Evolutionary conservation across 2,329 filamentous ascomycete genomes (phyloP).

Genomic region (Magnaporthiopsis incrustans): DNA sequence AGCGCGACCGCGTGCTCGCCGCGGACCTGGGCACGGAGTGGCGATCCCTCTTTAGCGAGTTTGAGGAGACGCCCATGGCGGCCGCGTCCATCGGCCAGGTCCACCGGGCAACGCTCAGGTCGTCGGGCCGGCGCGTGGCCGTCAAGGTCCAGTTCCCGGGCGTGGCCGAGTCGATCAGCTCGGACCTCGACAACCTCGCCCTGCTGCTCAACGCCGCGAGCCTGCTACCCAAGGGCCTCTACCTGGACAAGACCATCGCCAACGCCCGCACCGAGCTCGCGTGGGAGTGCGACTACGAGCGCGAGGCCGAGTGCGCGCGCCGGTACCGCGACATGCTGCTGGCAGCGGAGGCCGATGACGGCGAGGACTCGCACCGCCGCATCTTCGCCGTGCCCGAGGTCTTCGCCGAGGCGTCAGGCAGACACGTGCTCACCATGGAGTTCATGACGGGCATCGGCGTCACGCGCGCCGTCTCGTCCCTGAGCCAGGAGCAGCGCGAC

Average conservation of each 20-base stretch:
- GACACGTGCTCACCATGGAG: slow-evolving; percentile 64
- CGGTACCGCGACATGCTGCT: slow-evolving; percentile 71
- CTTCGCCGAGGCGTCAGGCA: slow-evolving; percentile 16
- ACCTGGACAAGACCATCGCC: slow-evolving; percentile 93
- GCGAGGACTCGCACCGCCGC: slow-evolving; percentile 45
- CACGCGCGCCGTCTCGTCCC: slow-evolving; percentile 65
- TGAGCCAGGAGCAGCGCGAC: slow-evolving; percentile 78
- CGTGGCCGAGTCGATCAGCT: slow-evolving; percentile 91
- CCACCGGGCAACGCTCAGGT: slow-evolving; percentile 72
- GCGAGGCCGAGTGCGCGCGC: slow-evolving; percentile 74
- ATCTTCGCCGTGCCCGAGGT: slow-evolving; percentile 65
- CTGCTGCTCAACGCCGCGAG: slow-evolving; percentile 85
- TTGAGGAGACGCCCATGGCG: slow-evolving; percentile 87
- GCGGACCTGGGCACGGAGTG: slow-evolving; percentile 76
- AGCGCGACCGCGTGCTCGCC: slow-evolving; percentile 75
- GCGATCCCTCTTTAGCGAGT: slow-evolving; percentile 74
- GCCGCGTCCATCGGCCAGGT: slow-evolving; percentile 97
- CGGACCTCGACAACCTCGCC: slow-evolving; percentile 87
- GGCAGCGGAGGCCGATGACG: slow-evolving; percentile 17
- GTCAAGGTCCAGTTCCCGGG: slow-evolving; percentile 98
- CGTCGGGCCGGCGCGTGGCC: slow-evolving; percentile 68
- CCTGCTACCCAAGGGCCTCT: slow-evolving; percentile 83
- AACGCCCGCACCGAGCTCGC: slow-evolving; percentile 86
- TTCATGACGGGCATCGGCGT: slow-evolving; percentile 82
- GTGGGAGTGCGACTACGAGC: slow-evolving; percentile 94